These are phyloP conservation scores for Aspergillus novoparasiticus DNA, from an alignment of 2,329 filamentous ascomycete species.

Conservation along the genomic window DNA sequence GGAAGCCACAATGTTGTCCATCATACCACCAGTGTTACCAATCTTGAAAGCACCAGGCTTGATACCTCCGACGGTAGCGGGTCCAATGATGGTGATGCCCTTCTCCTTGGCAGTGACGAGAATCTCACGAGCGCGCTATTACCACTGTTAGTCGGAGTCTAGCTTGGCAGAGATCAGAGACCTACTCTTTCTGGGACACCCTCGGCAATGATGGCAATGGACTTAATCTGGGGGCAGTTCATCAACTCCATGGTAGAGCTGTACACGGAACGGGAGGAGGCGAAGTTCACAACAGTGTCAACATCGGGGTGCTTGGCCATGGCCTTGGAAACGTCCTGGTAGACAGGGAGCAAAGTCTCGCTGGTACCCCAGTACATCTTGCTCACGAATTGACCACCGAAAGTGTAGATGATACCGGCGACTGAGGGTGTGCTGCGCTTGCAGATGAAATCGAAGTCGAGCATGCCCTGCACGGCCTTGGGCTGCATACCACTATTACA, in stretches of 20 bases:
- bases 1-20: conserved; percentile 99
- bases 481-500: conserved; percentile 80
- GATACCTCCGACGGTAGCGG: conserved; percentile 97
- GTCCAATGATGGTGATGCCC: conserved; percentile 98
- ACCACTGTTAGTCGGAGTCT: conserved; percentile 11
- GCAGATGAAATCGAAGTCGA: conserved; percentile 99
- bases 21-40: conserved; percentile 99
- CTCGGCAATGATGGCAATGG: conserved; percentile 98
- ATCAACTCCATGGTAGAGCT: conserved; percentile 98
- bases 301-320: conserved; percentile 96
- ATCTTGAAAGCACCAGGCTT: conserved; percentile 99
- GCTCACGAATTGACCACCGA: conserved; percentile 99
- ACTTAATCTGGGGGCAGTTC: conserved; percentile 95
- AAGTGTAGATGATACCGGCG: conserved; percentile 99
- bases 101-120: conserved; percentile 96
- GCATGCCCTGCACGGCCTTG: conserved; percentile 86
- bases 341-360: conserved; percentile 97
- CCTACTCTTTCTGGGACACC: conserved; percentile 94
- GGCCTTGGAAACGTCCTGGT: conserved; percentile 91
- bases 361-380: conserved; percentile 99
- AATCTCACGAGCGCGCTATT: conserved; percentile 92
- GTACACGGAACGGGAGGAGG: conserved; percentile 98
- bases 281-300: conserved; percentile 98
- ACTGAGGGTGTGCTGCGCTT: conserved; percentile 96
- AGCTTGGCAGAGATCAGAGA: background rate